Percentiles rank a stretch among this genome's conserved stretches.
Conservation (phyloP, 2,329 filamentous ascomycete genomes). For the Fusarium nurragi region DNA sequence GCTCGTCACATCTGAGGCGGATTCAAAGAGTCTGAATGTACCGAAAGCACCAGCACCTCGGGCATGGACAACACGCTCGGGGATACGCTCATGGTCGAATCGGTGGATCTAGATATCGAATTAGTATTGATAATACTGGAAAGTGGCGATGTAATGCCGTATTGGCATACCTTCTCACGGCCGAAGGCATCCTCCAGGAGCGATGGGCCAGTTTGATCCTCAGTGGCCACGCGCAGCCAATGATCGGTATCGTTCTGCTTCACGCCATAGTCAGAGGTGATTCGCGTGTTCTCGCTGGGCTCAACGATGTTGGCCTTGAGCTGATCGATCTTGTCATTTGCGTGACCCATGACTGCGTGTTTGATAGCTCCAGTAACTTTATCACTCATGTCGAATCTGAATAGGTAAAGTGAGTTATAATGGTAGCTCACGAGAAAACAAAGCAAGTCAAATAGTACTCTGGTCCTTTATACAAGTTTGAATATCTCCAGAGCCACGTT, state of each 20-base stretch:
- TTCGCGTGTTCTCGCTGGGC: slow-evolving; percentile 64
- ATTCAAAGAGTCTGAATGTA: slow-evolving; percentile 72
- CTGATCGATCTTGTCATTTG: slow-evolving; percentile 67
- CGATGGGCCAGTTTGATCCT: slow-evolving; percentile 71
- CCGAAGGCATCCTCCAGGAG: slow-evolving; percentile 77
- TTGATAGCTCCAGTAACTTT: slow-evolving; percentile 48
- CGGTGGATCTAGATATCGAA: slow-evolving; percentile 66
- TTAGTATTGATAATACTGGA: neutral
- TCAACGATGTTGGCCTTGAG: slow-evolving; percentile 68
- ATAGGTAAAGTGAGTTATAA: no score
- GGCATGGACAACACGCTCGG: slow-evolving; percentile 75
- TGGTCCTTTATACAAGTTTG: neutral
- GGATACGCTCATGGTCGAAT: slow-evolving; percentile 73
- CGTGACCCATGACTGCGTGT: slow-evolving; percentile 54
- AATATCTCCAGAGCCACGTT: neutral
- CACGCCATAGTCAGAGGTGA: slow-evolving; percentile 82
- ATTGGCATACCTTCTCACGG: slow-evolving; percentile 71
- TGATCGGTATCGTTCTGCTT: slow-evolving; percentile 79
- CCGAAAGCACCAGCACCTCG: slow-evolving; percentile 76
- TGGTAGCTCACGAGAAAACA: no score
- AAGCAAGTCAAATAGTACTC: no score
- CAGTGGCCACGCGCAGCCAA: slow-evolving; percentile 74
- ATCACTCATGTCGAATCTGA: slow-evolving; percentile 32
- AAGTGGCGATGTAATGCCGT: neutral
- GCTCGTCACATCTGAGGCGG: slow-evolving; percentile 73